Conservation (phyloP, 495 filamentous ascomycete genomes). For the Penicillium soppii region DNA sequence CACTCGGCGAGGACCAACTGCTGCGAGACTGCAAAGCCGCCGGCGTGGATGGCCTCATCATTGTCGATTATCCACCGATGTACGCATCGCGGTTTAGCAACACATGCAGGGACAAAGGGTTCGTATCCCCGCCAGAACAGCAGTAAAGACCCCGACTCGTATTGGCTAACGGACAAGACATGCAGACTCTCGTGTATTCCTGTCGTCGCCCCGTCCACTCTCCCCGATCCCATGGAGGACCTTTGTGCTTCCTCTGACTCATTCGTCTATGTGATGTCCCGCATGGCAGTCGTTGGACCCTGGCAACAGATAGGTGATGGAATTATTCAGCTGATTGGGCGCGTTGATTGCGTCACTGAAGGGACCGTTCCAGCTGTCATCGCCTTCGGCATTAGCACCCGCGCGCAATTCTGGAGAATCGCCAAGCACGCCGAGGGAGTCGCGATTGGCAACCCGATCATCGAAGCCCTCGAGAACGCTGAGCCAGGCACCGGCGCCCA, state of each 20-base stretch:
- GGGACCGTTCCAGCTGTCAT: conserved; percentile 76
- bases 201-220: conserved; percentile 87
- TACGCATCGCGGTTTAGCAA: conserved; percentile 86
- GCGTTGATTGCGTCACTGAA: conserved; percentile 82
- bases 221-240: conserved; percentile 82
- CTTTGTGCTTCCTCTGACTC: conserved; percentile 96
- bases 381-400: conserved; percentile 91
- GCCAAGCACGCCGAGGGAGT: conserved; percentile 79
- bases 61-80: conserved; percentile 93
- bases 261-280: conserved; percentile 95
- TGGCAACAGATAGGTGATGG: conserved; percentile 71
- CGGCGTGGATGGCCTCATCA: conserved; percentile 94
- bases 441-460: conserved; percentile 82
- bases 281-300: conserved; percentile 92
- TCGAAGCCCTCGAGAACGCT: conserved; percentile 65
- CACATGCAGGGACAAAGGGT: conserved; percentile 71
- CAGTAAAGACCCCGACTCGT: not conserved
- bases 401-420: conserved; percentile 63
- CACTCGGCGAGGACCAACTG: conserved; percentile 86
- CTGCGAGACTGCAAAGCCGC: conserved; percentile 78
- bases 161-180: not conserved
- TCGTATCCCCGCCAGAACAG: conserved; percentile 30
- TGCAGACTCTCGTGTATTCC: conserved; percentile 88
- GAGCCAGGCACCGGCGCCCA: conserved; percentile 45
- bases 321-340: conserved; percentile 71